Evolutionary conservation across 202 grass and related monocot genomes (phyloP), one percentile per base, ranked within the genome.

Genomic region (Hordeum pubiflorum): DNA sequence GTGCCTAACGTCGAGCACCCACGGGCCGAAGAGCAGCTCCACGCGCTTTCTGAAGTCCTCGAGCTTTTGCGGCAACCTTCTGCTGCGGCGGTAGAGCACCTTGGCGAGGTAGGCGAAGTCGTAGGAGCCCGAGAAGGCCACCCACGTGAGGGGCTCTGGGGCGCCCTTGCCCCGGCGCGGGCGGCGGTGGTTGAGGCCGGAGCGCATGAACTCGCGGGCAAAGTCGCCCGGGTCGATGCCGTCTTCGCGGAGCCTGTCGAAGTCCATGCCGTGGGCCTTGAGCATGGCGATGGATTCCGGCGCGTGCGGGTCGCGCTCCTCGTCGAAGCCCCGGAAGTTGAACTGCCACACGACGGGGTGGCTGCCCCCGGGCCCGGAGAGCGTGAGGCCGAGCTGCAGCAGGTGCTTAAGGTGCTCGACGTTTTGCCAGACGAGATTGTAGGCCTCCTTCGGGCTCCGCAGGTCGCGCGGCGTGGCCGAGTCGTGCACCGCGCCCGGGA

Each of bases 21-120:
- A 12, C 0, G 17, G 62, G 1, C 92, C 89, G 37, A 89, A 91
- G 5, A 87, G 39, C 1, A 0, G 0, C 9, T 2, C 4, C 12
- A 91, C 74, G 4, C 44, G 62, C 3, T 2, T 70, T 12, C 69
- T 2, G 82, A 87, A 94, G 8, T 22, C 78, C 3, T 68, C 69
- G 18, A 82, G 48, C 44, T 50, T 77, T 3, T 38, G 18, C 66
- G 92, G 84, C 68, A 87, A 63, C 9, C 23, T 17, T 3, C 11
- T 0, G 10, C 63, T 40, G 5, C 37, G 48, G 26, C 7, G 27
- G 46, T 0, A 0, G 24, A 94, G 62, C 74, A 87, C 17, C 86
- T 81, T 94, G 46, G 81, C 58, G 6, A 94, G 58, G 78, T 91
- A 94, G 0, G 52, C 89, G 67, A 91, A 91, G 71, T 91, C 92